Conservation (phyloP, 2,329 filamentous ascomycete genomes). For the Exophiala oligosperma region DNA sequence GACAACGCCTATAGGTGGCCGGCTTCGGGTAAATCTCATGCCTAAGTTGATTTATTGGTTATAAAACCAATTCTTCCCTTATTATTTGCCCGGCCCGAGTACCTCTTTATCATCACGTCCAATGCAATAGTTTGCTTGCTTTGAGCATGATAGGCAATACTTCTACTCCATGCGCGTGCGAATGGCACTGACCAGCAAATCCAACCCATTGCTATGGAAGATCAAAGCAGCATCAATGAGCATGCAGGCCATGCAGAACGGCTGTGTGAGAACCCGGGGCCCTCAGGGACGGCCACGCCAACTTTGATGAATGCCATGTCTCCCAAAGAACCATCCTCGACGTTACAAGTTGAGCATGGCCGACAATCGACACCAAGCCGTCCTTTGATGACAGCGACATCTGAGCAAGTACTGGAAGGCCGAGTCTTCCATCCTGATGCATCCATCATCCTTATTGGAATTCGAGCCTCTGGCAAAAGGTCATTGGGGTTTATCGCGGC, state of each 20-base stretch:
- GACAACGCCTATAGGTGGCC: no score
- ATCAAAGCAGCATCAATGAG: background rate
- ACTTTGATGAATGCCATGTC: background rate
- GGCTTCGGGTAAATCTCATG: no score
- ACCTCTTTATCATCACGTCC: no score
- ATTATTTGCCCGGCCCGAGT: no score
- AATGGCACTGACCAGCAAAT: constrained; percentile 12
- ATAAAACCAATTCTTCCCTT: no score
- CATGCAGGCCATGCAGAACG: background rate
- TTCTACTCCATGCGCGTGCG: background rate
- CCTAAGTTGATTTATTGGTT: no score
- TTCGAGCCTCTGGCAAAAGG: constrained; percentile 46
- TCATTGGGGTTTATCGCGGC: constrained; percentile 46
- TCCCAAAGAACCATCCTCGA: no score
- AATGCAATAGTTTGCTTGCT: no score
- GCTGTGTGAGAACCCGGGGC: no score
- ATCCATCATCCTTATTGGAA: constrained; percentile 44
- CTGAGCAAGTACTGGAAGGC: constrained; percentile 1
- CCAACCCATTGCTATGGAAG: constrained; percentile 21
- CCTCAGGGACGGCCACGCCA: background rate
- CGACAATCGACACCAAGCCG: constrained; percentile 1
- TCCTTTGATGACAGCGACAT: background rate
- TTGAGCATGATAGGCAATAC: no score
- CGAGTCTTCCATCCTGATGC: constrained; percentile 38
- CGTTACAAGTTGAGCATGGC: no score